phyloP scores from a whole-genome alignment of 2,329 filamentous ascomycete genomes.

The Penicillium palitans region DNA sequence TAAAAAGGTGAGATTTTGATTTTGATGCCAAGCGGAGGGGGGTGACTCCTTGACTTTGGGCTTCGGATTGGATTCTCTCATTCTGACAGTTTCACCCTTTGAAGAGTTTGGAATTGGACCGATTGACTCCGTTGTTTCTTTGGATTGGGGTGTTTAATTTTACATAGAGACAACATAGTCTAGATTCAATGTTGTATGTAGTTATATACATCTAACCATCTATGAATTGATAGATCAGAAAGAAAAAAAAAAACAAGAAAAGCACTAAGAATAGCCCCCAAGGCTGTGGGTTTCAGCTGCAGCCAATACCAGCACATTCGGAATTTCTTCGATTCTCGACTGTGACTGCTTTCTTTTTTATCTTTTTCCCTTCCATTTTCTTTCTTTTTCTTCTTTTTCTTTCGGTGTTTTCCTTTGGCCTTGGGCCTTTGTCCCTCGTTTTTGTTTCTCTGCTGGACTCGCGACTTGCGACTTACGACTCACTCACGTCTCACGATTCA shows the following conservation, averaged over 20 bases:
- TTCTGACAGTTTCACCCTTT: background rate
- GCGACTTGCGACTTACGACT: background rate
- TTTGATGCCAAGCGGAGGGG: background rate
- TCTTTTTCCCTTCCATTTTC: background rate
- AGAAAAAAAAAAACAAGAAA: too few species aligned
- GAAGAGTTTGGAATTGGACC: background rate
- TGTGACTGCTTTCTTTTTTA: background rate
- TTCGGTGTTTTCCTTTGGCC: background rate
- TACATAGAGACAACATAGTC: too few species aligned
- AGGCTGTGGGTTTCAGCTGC: slow-evolving; percentile 18
- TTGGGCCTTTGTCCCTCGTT: slow-evolving; percentile 2
- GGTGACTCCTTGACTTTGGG: background rate
- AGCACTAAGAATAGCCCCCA: slow-evolving; percentile 11
- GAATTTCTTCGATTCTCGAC: slow-evolving; percentile 14
- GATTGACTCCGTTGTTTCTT: too few species aligned
- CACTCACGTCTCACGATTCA: background rate
- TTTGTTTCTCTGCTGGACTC: background rate
- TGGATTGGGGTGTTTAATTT: background rate
- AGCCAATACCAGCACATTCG: slow-evolving; percentile 15
- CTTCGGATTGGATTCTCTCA: background rate
- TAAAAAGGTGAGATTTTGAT: background rate
- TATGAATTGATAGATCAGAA: background rate
- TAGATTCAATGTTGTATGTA: background rate
- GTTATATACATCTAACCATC: background rate
- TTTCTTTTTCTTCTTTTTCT: background rate